Evolutionary conservation across 2,329 filamentous ascomycete genomes (phyloP), one percentile per base, ranked within the genome.

Genomic region (Neofusicoccum sp.): DNA sequence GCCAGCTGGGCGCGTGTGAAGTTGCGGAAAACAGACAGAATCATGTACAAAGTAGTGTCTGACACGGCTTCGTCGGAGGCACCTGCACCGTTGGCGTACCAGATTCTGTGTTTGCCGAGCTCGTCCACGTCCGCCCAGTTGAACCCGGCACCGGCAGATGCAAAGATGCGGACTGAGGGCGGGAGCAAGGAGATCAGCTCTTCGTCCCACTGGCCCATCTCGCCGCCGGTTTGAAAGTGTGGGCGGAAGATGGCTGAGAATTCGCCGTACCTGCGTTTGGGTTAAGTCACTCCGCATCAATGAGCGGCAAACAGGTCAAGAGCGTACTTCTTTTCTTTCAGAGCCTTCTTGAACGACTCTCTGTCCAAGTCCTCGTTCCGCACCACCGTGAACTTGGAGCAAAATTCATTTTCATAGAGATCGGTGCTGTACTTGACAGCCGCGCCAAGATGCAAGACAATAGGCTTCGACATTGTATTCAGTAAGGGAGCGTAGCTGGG

Each of bases 391-490:
- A 80, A 81, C 4, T 71, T 65, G 0, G 75, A 67, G 0, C 68
- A 63, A 58, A 82, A 79, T 8, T 73, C 69, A 3, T 73, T 65
- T 1, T 72, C 62, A 66, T 79, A 76, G 34, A 78, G 71, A 1
- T 77, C 73, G 41, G 76, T 73, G 62, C 81, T 80, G 68, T 80
- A 80, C 62, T 79, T 78, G 63, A 82, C 80, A 16, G 75, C 71
- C 33, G 79, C 78, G 30, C 79, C 80, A 9, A 82, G 65, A 60
- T 78, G 76, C 16, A 80, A 75, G 41, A 80, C 70, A 8, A 68
- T 71, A 16, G 72, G 74, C 58, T 77, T 70, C 3, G 34, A 14
- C 61, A 64, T 64, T 38, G 28, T 60, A 2, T 5, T 14, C 33
- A n/a, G 9, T 5, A 6, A 43, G 24, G 20, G 9, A 4, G 6